Evolutionary conservation across 805 yeast species (phyloP), one percentile per base, ranked within the genome.

Genomic region (Candida cerambycidarum): DNA sequence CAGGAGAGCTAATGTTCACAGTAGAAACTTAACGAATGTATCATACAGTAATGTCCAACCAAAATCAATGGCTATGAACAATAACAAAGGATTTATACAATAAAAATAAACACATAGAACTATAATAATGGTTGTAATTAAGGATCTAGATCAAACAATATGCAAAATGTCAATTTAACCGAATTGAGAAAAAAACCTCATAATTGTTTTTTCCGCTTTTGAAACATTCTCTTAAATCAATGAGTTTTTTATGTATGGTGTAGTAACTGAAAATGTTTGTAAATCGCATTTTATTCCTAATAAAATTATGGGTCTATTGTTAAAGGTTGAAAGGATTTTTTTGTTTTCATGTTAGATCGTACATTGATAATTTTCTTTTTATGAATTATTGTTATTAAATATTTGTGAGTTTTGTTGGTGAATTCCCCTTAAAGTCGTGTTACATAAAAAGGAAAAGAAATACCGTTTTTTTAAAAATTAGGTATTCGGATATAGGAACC

Each of bases 11-110:
- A n/a, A n/a, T n/a, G n/a, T n/a, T n/a, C n/a, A n/a, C n/a, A n/a
- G 23, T 8, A 21, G 8, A 8, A 21, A 8, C 23, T 21, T 21
- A 21, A 6, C 8, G 8, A 21, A 21, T 21, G 23, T 23, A 34
- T 34, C 38, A 34, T 15, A 21, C 18, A 34, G 38, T 24, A 34
- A 34, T 34, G 38, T 34, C 13, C 38, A 34, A 34, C 38, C 29
- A 23, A 32, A 32, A 17, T 25, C 4, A 32, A 5, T 21, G 8
- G 8, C 8, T 21, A 21, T 21, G 8, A 21, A 21, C 23, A 21
- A 21, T 5, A 25, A 25, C n/a, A 25, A 25, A 25, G n/a, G 13
- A 25, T 28, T n/a, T 13, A 28, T 5, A n/a, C 31, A 28, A 28
- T 14, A 28, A 28, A n/a, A n/a, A n/a, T n/a, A n/a, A n/a, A 9